Conservation (phyloP, 305 asterid genomes). For the Ilex paraguariensis region DNA sequence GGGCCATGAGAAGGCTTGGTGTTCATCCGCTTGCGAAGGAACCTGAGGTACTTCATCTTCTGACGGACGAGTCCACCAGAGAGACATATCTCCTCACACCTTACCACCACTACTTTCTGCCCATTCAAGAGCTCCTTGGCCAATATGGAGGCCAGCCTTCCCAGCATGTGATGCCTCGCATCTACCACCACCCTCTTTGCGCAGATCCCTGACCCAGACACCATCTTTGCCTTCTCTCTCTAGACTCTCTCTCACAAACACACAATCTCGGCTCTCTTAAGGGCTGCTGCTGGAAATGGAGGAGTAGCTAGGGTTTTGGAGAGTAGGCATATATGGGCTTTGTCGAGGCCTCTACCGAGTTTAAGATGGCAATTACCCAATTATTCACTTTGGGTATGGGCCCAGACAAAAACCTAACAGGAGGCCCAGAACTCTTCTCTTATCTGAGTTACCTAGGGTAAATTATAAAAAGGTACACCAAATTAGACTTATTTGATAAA, state of each 20-base stretch:
- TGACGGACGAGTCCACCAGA: constrained; percentile 51
- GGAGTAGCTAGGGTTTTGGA: neutral
- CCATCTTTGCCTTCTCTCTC: constrained; percentile 15
- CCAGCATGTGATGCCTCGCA: constrained; percentile 49
- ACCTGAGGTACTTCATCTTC: constrained; percentile 50
- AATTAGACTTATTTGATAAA: too few species aligned
- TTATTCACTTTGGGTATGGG: too few species aligned
- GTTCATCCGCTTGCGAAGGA: constrained; percentile 45
- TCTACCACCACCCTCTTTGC: constrained; percentile 42
- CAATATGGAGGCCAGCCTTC: constrained; percentile 37
- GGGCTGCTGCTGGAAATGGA: neutral
- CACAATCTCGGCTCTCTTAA: neutral
- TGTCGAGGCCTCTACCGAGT: too few species aligned
- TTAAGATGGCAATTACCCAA: too few species aligned
- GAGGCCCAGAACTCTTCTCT: too few species aligned
- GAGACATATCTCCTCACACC: constrained; percentile 50
- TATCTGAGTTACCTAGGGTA: too few species aligned
- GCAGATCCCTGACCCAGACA: constrained; percentile 49
- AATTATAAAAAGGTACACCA: too few species aligned
- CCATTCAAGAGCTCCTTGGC: constrained; percentile 50
- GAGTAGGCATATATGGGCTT: neutral
- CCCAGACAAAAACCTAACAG: too few species aligned
- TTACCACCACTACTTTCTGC: constrained; percentile 40
- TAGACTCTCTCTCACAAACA: neutral
- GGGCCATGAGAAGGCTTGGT: constrained; percentile 59